Evolutionary conservation across 495 filamentous ascomycete species (phyloP), one percentile per base, ranked within the genome.

Genomic region (Aspergillus cristatus): DNA sequence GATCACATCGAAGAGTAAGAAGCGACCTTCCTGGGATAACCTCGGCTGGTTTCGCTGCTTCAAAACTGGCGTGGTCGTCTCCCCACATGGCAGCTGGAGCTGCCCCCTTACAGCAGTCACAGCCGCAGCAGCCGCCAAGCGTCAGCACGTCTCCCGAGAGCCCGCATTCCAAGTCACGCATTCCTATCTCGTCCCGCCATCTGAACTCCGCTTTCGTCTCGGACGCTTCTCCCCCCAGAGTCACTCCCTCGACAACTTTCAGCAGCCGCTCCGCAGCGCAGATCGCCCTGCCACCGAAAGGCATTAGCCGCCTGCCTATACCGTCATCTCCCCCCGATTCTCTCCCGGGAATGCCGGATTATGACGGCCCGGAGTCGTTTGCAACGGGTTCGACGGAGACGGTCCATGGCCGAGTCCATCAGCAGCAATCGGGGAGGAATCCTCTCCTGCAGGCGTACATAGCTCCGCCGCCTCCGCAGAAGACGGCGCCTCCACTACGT

Each of bases 401-500:
- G 35, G 40, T 47, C 28, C 43, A 48, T 45, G 54, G 47, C 41
- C 62, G 62, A 38, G 52, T 54, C 41, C 60, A 54, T 46, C 55
- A 51, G 22, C 55, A 59, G 22, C 37, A 51, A 36, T 48, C 54
- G n/a, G 57, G 60, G 13, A 69, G 57, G 39, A 72, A 65, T 37
- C 68, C 70, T 15, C 72, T 62, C 29, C 53, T 84, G 12, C 67
- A 72, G 37, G 81, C 78, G n/a, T 80, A 80, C 60, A 79, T 86
- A 43, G 70, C 74, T 36, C 68, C 72, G 13, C 75, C 79, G 8
- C 67, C 61, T 20, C 71, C 72, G 5, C 76, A 78, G 38, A 74
- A 72, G 38, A 85, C 81, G 3, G 8, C 20, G 8, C 88, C 88
- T 0, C 81, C 78, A 10, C 63, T 95, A 14, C 75, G 88, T 40